Evolutionary conservation across 768 basidiomycete species (phyloP).

Genomic region (Zangia roseola): DNA sequence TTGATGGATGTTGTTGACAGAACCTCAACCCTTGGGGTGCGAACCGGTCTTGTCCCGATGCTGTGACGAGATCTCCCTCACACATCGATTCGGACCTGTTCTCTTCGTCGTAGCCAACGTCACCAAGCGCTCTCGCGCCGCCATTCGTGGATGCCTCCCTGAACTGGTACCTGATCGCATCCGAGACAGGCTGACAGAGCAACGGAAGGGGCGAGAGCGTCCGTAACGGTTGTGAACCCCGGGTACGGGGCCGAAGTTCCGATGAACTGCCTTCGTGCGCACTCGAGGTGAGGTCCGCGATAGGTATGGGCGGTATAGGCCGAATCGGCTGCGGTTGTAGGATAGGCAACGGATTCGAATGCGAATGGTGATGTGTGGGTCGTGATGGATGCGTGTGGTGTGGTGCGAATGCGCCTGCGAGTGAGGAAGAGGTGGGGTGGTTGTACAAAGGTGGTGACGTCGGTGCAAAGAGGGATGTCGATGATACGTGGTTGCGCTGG

Average conservation of each 20-base stretch:
- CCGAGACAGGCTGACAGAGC: conserved; percentile 35
- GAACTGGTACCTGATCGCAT: conserved; percentile 31
- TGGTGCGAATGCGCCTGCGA: conserved; percentile 27
- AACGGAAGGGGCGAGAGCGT: conserved; percentile 30
- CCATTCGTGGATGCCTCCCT: conserved; percentile 8
- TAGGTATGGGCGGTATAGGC: conserved; percentile 34
- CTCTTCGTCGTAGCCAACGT: conserved; percentile 11
- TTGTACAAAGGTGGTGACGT: conserved; percentile 19
- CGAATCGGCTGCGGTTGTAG: conserved; percentile 34
- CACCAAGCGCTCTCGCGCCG: background rate
- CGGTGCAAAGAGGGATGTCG: conserved; percentile 20
- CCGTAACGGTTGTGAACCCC: conserved; percentile 3
- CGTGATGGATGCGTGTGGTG: conserved; percentile 14
- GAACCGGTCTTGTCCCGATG: conserved; percentile 13
- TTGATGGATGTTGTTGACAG: conserved; percentile 11
- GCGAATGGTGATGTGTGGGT: background rate
- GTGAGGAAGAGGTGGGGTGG: conserved; percentile 24
- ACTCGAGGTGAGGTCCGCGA: conserved; percentile 26
- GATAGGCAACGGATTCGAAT: conserved; percentile 23
- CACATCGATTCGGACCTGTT: conserved; percentile 18
- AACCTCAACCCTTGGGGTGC: conserved; percentile 16
- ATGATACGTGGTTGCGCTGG: conserved; percentile 21
- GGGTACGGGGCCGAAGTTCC: background rate
- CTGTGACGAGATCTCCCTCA: conserved; percentile 12
- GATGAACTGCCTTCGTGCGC: conserved; percentile 15